phyloP scores from a whole-genome alignment of 1,284 basidiomycete species.

The Chondrostereum purpureum region DNA sequence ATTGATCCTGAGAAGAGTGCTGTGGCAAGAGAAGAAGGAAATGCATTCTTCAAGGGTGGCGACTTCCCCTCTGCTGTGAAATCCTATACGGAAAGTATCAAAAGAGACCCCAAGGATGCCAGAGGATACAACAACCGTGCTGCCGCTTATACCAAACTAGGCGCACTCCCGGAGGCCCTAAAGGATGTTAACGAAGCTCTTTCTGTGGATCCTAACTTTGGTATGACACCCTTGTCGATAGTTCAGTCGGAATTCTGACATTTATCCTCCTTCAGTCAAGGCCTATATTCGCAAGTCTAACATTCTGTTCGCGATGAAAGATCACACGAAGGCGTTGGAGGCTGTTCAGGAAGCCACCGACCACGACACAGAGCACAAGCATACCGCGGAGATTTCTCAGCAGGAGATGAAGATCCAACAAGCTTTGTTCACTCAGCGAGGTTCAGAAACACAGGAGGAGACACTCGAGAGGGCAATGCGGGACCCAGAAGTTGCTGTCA shows the following conservation, averaged over 20 bases:
- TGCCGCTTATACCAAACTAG: constrained; percentile 93
- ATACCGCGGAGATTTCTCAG: constrained; percentile 74
- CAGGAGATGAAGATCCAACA: constrained; percentile 78
- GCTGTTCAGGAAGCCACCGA: constrained; percentile 72
- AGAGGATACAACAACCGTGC: constrained; percentile 97
- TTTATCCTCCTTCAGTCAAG: constrained; percentile 54
- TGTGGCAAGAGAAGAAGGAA: constrained; percentile 86
- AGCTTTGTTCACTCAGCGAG: constrained; percentile 78
- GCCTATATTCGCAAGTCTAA: constrained; percentile 93
- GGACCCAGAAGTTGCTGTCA: constrained; percentile 90
- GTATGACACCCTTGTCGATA: constrained; percentile 31
- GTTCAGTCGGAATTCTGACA: constrained; percentile 6
- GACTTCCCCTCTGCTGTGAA: constrained; percentile 92
- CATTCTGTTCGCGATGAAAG: constrained; percentile 87
- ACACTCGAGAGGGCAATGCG: constrained; percentile 92
- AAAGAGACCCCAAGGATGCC: constrained; percentile 87
- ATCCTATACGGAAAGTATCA: constrained; percentile 93
- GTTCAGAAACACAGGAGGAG: constrained; percentile 88
- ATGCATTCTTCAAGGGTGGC: constrained; percentile 85
- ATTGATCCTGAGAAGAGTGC: constrained; percentile 86
- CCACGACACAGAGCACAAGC: constrained; percentile 72
- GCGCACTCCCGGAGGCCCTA: constrained; percentile 90
- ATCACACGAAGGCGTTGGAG: constrained; percentile 82
- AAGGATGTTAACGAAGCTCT: constrained; percentile 96
- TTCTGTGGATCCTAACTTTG: constrained; percentile 82